These are phyloP conservation scores for Suhomyces xylopsoci DNA, from an alignment of 805 yeast genomes.

Conservation along the genomic window DNA sequence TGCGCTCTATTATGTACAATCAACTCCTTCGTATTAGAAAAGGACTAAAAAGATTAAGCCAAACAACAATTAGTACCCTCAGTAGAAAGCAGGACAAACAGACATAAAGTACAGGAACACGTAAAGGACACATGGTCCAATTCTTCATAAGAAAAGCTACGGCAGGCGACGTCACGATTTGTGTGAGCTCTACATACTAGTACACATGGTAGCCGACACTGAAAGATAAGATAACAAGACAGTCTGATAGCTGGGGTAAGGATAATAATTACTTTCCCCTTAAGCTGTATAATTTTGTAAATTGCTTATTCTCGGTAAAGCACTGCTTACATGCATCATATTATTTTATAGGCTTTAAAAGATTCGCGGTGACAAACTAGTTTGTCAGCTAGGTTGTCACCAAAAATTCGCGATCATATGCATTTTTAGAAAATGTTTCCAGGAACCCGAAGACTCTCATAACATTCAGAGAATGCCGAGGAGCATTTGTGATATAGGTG, in stretches of 20 bases:
- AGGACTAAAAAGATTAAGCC: neutral
- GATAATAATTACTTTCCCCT: neutral
- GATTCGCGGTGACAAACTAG: neutral
- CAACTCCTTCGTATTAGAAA: neutral
- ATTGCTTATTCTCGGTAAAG: neutral
- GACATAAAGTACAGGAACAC: neutral
- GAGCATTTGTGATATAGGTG: neutral
- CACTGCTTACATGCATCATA: neutral
- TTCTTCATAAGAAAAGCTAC: neutral
- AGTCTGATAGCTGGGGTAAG: neutral
- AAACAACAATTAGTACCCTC: neutral
- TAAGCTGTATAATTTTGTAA: neutral
- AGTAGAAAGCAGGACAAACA: neutral
- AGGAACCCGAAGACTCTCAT: neutral
- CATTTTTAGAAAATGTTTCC: neutral
- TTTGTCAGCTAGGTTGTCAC: neutral
- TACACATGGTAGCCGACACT: neutral
- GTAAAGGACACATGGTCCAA: neutral
- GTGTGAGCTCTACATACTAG: neutral
- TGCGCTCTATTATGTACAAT: neutral
- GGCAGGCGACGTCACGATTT: neutral
- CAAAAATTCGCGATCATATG: neutral
- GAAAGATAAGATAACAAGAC: neutral
- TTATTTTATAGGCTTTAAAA: neutral
- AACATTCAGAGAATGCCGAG: neutral